A percentile compares a stretch with the other conserved stretches of the same genome.
Evolutionary conservation across 352 stramenopile species (phyloP).

Genomic region (Globisporangium sylvaticum): DNA sequence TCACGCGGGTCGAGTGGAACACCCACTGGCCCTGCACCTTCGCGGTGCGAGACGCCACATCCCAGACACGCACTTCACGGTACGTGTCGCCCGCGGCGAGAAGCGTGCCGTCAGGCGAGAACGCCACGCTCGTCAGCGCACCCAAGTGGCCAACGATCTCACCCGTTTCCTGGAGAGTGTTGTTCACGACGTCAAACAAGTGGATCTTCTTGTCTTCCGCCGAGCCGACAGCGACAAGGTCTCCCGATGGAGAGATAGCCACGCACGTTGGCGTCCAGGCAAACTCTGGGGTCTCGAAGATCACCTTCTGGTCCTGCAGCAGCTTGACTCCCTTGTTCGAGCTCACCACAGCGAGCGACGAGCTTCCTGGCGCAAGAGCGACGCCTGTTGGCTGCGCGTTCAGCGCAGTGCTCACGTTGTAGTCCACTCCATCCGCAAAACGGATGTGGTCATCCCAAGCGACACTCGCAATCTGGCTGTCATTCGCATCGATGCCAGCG

Average conservation of each 20-base stretch:
- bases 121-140: slow-evolving; percentile 72
- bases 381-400: slow-evolving; percentile 73
- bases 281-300: slow-evolving; percentile 77
- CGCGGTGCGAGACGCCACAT: slow-evolving; percentile 72
- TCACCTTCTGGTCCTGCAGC: slow-evolving; percentile 56
- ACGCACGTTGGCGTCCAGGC: slow-evolving; percentile 77
- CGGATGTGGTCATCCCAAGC: slow-evolving; percentile 91
- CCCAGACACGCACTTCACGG: slow-evolving; percentile 89
- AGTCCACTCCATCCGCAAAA: slow-evolving; percentile 57
- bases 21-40: slow-evolving; percentile 93
- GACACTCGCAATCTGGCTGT: slow-evolving; percentile 70
- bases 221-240: slow-evolving; percentile 75
- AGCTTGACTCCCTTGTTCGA: slow-evolving; percentile 86
- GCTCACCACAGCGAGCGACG: slow-evolving; percentile 54
- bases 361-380: slow-evolving; percentile 39
- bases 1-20: slow-evolving; percentile 95
- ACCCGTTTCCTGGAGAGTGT: slow-evolving; percentile 54
- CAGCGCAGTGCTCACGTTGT: slow-evolving; percentile 54
- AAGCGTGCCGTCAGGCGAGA: slow-evolving; percentile 79
- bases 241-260: slow-evolving; percentile 60
- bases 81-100: slow-evolving; percentile 86
- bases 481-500: slow-evolving; percentile 67
- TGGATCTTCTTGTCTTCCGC: slow-evolving; percentile 87
- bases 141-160: slow-evolving; percentile 74
- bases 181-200: slow-evolving; percentile 74